Evolutionary conservation across 2,329 filamentous ascomycete species (phyloP).

Genomic region (Colletotrichum siamense): DNA sequence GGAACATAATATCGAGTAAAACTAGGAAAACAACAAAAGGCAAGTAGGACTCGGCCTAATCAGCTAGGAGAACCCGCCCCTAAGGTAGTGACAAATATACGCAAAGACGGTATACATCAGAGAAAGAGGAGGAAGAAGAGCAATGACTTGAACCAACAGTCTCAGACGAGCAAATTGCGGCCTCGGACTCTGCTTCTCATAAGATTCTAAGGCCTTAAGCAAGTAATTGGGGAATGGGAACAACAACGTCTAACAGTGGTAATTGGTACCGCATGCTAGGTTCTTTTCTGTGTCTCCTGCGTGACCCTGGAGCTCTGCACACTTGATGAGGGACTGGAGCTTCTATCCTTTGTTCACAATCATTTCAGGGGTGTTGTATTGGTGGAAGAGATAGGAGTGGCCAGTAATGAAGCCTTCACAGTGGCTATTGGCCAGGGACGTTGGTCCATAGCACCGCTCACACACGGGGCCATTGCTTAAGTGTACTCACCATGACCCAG

Average conservation of each 20-base stretch:
- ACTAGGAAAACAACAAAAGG: accelerated
- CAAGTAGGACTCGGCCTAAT: no score
- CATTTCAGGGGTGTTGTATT: not conserved
- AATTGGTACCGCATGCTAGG: not conserved
- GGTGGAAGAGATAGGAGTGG: not conserved
- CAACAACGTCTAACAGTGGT: not conserved
- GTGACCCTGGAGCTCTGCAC: not conserved
- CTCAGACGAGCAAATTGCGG: not conserved
- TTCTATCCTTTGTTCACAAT: not conserved
- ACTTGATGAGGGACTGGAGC: not conserved
- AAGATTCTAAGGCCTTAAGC: accelerated
- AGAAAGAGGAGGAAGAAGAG: no score
- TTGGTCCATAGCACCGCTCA: not conserved
- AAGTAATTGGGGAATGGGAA: not conserved
- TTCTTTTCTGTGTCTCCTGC: not conserved
- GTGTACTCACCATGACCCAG: not conserved
- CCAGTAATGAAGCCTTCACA: not conserved
- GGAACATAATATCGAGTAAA: accelerated
- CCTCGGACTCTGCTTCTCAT: not conserved
- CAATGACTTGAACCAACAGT: no score
- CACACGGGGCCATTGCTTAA: not conserved
- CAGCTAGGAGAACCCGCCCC: no score
- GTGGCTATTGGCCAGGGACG: not conserved
- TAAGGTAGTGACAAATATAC: no score
- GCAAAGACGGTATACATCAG: no score